Evolutionary conservation across 169 alveolate species (phyloP).

Genomic region (Prorocentrum cordatum): DNA sequence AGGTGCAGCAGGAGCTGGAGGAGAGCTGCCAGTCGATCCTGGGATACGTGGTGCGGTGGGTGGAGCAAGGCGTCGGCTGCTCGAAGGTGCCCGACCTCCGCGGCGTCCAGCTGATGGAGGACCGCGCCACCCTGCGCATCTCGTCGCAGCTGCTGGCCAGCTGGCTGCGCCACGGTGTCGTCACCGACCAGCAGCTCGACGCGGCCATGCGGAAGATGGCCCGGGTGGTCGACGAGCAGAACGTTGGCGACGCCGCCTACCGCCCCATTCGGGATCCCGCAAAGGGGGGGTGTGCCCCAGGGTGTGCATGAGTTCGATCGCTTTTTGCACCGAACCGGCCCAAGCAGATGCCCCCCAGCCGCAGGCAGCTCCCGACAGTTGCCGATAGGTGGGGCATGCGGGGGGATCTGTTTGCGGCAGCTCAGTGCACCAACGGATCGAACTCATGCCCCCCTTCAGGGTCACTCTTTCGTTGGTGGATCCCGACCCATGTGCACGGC

Average conservation of each 20-base stretch:
- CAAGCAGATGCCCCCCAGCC: too few species aligned
- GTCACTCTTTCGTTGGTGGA: too few species aligned
- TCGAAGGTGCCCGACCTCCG: constrained; percentile 41
- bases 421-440: too few species aligned
- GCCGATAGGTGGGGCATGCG: too few species aligned
- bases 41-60: constrained; percentile 63
- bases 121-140: constrained; percentile 52
- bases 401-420: too few species aligned
- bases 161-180: constrained; percentile 26
- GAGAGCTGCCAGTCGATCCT: constrained; percentile 51
- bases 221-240: constrained; percentile 47
- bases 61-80: constrained; percentile 41
- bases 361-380: too few species aligned
- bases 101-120: constrained; percentile 40
- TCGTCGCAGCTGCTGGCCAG: constrained; percentile 49
- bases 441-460: too few species aligned
- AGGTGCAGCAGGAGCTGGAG: not conserved
- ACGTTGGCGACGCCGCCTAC: constrained; percentile 28
- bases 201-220: constrained; percentile 20
- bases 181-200: not conserved
- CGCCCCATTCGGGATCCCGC: too few species aligned
- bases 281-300: too few species aligned
- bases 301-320: too few species aligned
- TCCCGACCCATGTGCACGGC: too few species aligned
- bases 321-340: too few species aligned